phyloP scores from a whole-genome alignment of 352 stramenopile species.

The Phytophthora parvispora region DNA sequence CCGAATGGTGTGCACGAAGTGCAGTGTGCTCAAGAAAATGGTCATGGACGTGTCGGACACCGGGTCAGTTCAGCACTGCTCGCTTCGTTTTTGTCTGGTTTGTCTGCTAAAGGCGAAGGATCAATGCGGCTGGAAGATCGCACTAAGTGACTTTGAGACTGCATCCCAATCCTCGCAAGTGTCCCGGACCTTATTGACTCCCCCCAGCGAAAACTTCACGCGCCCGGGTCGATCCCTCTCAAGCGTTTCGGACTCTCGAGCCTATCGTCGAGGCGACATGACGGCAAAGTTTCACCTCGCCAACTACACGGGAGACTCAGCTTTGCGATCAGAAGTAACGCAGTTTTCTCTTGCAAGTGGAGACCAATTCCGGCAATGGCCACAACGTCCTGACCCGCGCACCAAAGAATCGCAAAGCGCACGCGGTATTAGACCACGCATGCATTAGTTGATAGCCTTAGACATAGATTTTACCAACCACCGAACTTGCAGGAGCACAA shows the following conservation, averaged over 20 bases:
- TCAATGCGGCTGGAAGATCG: constrained; percentile 31
- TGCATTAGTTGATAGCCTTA: not conserved
- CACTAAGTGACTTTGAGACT: constrained; percentile 26
- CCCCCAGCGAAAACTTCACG: too few species aligned
- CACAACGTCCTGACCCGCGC: not conserved
- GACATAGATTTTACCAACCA: too few species aligned
- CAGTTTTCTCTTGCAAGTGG: not conserved
- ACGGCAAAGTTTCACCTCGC: not conserved
- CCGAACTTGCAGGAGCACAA: too few species aligned
- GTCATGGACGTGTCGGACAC: constrained; percentile 52
- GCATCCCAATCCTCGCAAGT: too few species aligned
- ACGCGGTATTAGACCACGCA: constrained; percentile 2
- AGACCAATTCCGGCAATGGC: not conserved
- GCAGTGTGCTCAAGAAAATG: constrained; percentile 63
- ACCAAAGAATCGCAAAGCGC: constrained; percentile 12
- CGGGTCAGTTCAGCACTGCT: constrained; percentile 32
- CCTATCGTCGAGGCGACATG: too few species aligned
- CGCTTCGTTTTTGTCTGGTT: constrained; percentile 33
- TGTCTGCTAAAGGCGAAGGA: constrained; percentile 30
- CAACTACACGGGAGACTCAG: not conserved
- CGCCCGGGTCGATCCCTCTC: too few species aligned
- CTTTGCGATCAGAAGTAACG: not conserved
- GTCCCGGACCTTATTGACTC: too few species aligned
- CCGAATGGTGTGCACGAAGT: constrained; percentile 51
- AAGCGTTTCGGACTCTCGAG: too few species aligned